Evolutionary conservation across 352 stramenopile genomes (phyloP), one percentile per base, ranked within the genome.

Genomic region (Phytophthora megakarya): DNA sequence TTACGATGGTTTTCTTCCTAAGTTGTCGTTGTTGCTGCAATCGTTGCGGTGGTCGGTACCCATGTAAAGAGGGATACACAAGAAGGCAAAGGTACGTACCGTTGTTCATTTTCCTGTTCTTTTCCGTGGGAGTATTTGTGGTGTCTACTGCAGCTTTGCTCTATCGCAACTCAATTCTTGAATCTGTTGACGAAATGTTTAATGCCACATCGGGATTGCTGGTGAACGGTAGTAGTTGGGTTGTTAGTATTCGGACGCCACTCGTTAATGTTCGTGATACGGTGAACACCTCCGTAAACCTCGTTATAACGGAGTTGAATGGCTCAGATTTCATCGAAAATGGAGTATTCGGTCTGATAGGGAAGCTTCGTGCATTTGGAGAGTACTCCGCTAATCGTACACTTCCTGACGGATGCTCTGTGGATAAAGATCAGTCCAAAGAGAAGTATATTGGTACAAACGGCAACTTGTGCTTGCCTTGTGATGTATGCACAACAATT

Each of bases 1-100:
- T 90, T 25, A 82, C 75, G 18, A 84, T 86, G 61, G 49, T 86
- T 21, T 77, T 90, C 39, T 90, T 88, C 51, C 40, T 88, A 16
- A 49, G 86, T 16, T 89, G 75, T 44, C 81, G 81, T 49, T 90
- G 74, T 55, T 90, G 81, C 61, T 90, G 81, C 76, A 89, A 88
- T 63, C 67, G 68, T 45, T 90, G 79, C 19, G 75, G 79, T 13
- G 73, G 77, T 12, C 75, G 75, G 25, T 62, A 60, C 6, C 65
- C 75, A 21, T 67, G 63, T 32, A 76, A 82, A 51, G 73, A 72
- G 2, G 79, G 79, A 28, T 90, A 89, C 61, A 74, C 73, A 19
- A 82, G 73, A 46, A 67, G 70, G 51, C 64, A 90, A 46, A 89
- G 88, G 60, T 78, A 76, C 33, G 52, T 70, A 13, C 79, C 81